Base-by-base conservation (phyloP, 768 basidiomycete genomes). In the Goffeauzyma gilvescens region DNA sequence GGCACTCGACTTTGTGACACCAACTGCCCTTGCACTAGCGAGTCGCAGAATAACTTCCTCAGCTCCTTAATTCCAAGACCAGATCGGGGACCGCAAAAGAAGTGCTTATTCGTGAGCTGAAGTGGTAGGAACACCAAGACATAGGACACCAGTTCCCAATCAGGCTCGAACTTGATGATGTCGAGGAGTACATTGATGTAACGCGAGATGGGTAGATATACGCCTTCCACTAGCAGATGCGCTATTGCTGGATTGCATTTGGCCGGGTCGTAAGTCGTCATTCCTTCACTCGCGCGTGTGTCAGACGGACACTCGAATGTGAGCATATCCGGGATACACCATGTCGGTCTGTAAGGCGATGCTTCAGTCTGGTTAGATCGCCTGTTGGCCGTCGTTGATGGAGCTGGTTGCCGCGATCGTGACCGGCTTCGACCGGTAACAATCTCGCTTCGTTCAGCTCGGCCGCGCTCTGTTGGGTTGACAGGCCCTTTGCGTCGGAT, bases 71-170 rank as follows among this genome's bases (percentile, higher is more conserved):
- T 71, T 8, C 73, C 71, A 12, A 58, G 63, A n/a, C 76, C 69
- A 22, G 80, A 76, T 38, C 75, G 75, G 0, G 83, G 83, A 1
- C 93, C 93, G 57, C 89, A 93, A 62, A 93, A 89, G 40, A 95
- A 70, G 55, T 96, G 86, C 62, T 95, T 96, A 71, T 96, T 96
- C 44, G 81, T 70, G 8, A 96, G 71, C 58, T 96, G 87, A 7
- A 76, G 70, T 1, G 93, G 89, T 0, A 98, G 71, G 65, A 90
- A 81, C 55, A 81, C 85, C 4, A 98, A 69, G 4, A 87, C 69
- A 55, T 93, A 96, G 2, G 86, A 85, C 9, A 93, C 69, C 30
- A 96, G 69, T 45, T 96, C 93, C 89, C 90, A 96, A 48, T 78
- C 82, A 34, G 69, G 72, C 54, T 87, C 86, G 31, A 69, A 68